These are phyloP conservation scores for Trichopus zeylanicus DNA, from an alignment of 116 monocot species.

Conservation along the genomic window DNA sequence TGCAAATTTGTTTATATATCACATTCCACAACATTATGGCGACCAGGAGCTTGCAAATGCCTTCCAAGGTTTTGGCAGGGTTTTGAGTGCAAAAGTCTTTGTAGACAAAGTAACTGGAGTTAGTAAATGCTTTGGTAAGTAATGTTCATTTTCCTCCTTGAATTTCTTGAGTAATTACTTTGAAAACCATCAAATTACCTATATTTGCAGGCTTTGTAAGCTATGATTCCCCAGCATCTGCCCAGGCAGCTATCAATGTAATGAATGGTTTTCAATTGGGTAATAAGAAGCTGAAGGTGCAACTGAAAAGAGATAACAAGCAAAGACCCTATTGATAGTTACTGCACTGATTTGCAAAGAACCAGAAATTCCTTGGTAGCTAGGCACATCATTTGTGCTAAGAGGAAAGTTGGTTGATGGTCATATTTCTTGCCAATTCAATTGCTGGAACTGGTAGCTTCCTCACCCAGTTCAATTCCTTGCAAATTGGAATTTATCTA, in stretches of 20 bases:
- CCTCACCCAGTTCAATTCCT: constrained; percentile 44
- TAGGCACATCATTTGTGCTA: too few relatives aligned
- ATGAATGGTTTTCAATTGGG: constrained; percentile 92
- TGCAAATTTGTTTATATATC: constrained; percentile 99
- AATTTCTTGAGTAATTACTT: background rate
- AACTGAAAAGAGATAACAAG: constrained; percentile 93
- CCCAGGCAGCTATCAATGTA: constrained; percentile 58
- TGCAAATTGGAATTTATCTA: constrained; percentile 30
- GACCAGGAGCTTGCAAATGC: constrained; percentile 87
- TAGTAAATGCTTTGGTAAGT: constrained; percentile 98
- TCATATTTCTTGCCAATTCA: constrained; percentile 18
- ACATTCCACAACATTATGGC: constrained; percentile 93
- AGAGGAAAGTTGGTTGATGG: constrained; percentile 18
- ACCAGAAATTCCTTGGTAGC: too few relatives aligned
- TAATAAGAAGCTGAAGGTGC: constrained; percentile 94
- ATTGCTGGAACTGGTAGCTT: constrained; percentile 21
- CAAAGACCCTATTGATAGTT: constrained; percentile 75
- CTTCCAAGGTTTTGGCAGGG: constrained; percentile 82
- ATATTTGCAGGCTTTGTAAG: constrained; percentile 85
- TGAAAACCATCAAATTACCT: background rate
- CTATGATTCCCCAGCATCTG: constrained; percentile 73
- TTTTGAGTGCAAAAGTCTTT: constrained; percentile 93
- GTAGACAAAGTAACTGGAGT: constrained; percentile 91
- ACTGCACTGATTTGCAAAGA: too few relatives aligned
- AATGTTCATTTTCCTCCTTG: background rate